phyloP scores from a whole-genome alignment of 768 basidiomycete species.

The Russula abietina region DNA sequence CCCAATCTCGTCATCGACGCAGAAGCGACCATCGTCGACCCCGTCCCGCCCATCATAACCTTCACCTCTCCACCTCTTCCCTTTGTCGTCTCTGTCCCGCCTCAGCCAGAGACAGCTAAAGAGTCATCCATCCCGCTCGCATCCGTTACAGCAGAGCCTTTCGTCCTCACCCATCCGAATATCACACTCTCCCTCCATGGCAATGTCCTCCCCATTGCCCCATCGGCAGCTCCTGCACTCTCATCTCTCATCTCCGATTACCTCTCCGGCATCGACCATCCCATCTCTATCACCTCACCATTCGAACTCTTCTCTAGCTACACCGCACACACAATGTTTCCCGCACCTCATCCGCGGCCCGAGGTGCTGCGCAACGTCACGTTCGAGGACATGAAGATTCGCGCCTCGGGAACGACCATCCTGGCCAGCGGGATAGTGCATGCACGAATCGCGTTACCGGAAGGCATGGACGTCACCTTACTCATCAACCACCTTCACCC shows the following conservation, averaged over 20 bases:
- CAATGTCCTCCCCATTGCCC: conserved; percentile 46
- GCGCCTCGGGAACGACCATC: conserved; percentile 42
- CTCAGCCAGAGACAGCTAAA: conserved; percentile 20
- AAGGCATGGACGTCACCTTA: conserved; percentile 60
- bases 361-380: conserved; percentile 65
- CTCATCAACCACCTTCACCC: conserved; percentile 61
- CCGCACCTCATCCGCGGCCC: conserved; percentile 58
- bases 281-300: conserved; percentile 52
- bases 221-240: conserved; percentile 38
- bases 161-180: conserved; percentile 61
- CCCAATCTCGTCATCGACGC: conserved; percentile 36
- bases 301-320: conserved; percentile 44
- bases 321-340: conserved; percentile 48
- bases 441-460: conserved; percentile 60
- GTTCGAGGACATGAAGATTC: conserved; percentile 69
- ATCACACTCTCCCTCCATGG: conserved; percentile 55
- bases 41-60: conserved; percentile 44
- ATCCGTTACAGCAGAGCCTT: conserved; percentile 48
- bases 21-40: conserved; percentile 52
- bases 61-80: conserved; percentile 53
- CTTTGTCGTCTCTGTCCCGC: conserved; percentile 52
- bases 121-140: conserved; percentile 42
- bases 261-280: conserved; percentile 50
- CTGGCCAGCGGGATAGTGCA: conserved; percentile 66
- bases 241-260: conserved; percentile 61